phyloP scores from a whole-genome alignment of 2,329 filamentous ascomycete genomes.

The Penicillium sclerotiorum region DNA sequence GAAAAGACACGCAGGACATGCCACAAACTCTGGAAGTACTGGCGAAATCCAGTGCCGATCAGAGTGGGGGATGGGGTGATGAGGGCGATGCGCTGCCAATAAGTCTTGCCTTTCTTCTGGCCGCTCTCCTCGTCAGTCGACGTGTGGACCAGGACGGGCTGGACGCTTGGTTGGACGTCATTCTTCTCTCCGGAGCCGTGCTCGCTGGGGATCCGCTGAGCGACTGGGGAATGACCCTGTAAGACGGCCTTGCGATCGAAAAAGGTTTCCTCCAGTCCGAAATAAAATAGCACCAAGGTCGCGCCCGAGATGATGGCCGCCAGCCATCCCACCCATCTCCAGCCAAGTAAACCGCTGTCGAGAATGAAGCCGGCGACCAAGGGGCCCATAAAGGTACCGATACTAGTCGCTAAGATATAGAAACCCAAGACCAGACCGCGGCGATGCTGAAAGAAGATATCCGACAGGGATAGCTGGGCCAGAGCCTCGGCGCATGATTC shows the following conservation, averaged over 20 bases:
- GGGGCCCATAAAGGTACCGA: slow-evolving; percentile 60
- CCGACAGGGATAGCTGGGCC: slow-evolving; percentile 60
- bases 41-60: slow-evolving; percentile 55
- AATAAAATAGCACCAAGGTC: slow-evolving; percentile 53
- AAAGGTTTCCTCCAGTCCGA: slow-evolving; percentile 56
- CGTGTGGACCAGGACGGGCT: neutral
- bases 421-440: slow-evolving; percentile 57
- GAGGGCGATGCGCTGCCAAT: slow-evolving; percentile 58
- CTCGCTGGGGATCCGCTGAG: neutral
- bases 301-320: slow-evolving; percentile 53
- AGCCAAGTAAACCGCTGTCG: slow-evolving; percentile 46
- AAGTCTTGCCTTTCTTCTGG: slow-evolving; percentile 47
- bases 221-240: slow-evolving; percentile 1
- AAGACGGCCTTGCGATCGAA: slow-evolving; percentile 26
- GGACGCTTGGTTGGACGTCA: neutral
- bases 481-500: slow-evolving; percentile 60
- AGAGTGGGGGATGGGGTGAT: slow-evolving; percentile 61
- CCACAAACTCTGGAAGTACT: slow-evolving; percentile 57
- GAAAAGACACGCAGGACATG: slow-evolving; percentile 61
- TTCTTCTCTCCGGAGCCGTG: slow-evolving; percentile 7
- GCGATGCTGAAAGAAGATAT: slow-evolving; percentile 62
- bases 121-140: slow-evolving; percentile 17
- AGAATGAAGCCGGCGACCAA: slow-evolving; percentile 57
- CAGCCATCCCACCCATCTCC: slow-evolving; percentile 60
- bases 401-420: slow-evolving; percentile 59